phyloP scores from a whole-genome alignment of 169 alveolate species.

The Eimeria praecox region DNA sequence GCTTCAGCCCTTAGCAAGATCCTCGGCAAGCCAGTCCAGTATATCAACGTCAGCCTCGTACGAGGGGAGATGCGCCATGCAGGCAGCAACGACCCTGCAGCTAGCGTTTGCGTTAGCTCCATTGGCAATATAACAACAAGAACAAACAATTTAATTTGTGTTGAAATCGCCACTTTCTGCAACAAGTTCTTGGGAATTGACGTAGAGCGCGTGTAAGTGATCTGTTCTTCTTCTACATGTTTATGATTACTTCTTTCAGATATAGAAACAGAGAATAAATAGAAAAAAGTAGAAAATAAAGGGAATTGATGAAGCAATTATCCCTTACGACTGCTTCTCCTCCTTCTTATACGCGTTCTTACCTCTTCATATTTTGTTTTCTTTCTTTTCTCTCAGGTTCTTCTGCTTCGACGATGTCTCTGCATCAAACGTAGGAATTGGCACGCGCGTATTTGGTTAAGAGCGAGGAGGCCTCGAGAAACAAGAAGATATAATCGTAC shows the following conservation, averaged over 20 bases:
- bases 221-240: too few species aligned
- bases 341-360: too few species aligned
- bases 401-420: neutral
- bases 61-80: constrained; percentile 43
- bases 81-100: constrained; percentile 72
- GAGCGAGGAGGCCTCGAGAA: too few species aligned
- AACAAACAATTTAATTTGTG: constrained; percentile 17
- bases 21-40: constrained; percentile 62
- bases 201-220: constrained; percentile 58
- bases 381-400: neutral
- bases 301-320: too few species aligned
- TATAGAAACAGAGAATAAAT: neutral
- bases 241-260: too few species aligned
- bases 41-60: constrained; percentile 13
- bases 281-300: too few species aligned
- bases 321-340: too few species aligned
- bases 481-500: neutral
- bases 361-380: constrained; percentile 6
- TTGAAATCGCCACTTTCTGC: neutral
- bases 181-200: constrained; percentile 27
- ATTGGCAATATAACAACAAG: constrained; percentile 33
- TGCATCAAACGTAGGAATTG: constrained; percentile 54
- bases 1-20: constrained; percentile 20
- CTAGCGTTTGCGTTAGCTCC: constrained; percentile 11
- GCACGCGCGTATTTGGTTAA: constrained; percentile 31